Base-by-base conservation (phyloP, 2,329 filamentous ascomycete species). In the Sporothrix mexicana region DNA sequence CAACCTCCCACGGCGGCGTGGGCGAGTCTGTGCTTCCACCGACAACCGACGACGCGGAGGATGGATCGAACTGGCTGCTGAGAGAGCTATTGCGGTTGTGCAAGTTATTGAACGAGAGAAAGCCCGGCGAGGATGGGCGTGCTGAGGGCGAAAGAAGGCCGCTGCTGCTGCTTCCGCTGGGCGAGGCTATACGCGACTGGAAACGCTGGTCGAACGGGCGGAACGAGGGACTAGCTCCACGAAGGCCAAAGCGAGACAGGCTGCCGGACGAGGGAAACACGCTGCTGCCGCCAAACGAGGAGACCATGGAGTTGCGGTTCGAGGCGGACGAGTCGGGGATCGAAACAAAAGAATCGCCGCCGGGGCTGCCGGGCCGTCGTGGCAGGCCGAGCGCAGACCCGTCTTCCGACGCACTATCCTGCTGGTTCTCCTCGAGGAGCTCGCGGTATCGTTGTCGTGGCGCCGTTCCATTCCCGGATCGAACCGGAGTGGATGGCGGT, bases 131-230 rank as follows among this genome's bases (percentile, higher is more conserved):
- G 1, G 88, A 86, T 7, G 92, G 87, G 73, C 95, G 88, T 45
- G 92, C 90, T 25, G 90, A 89, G 41, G 93, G 90, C 36, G 90
- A 90, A 30, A 87, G 80, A 45, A 81, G 79, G 66, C 84, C 84
- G 68, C 49, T 74, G 55, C 67, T 36, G 68, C 30, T 36, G 69
- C 43, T 45, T n/a, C 53, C 23, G 30, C 69, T n/a, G 91, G 75
- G 89, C 10, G 91, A 90, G 73, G 87, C 85, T 75, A 98, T 89
- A 66, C 95, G 91, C 17, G 95, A 95, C 80, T 97, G 94, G 82
- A 99, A 99, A 72, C 96, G 91, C 75, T 94, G 90, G 80, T 99
- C 96, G 81, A 99, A 99, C 4, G 96, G 95, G 78, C 95, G 90
- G 78, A 98, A 92, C 17, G 93, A 94, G 23, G 93, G 93, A 17